A percentile compares a stretch with the other conserved stretches of the same genome.
Evolutionary conservation across 305 asterid species (phyloP).

Genomic region (Plantago coronopus): DNA sequence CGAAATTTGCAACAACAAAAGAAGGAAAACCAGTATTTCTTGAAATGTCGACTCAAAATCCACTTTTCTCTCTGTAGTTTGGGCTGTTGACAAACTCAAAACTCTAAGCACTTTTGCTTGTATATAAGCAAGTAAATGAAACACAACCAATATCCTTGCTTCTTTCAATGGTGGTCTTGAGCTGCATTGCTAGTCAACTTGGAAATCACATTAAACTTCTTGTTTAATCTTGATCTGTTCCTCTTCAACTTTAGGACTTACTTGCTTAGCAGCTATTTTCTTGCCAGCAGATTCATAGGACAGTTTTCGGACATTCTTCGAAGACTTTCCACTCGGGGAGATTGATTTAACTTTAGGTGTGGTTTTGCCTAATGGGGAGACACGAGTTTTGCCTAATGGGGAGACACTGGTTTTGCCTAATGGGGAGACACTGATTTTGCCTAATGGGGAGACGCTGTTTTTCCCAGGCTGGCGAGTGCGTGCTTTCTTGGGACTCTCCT

Average conservation of each 20-base stretch:
- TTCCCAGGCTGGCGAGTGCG: constrained; percentile 28
- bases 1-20: constrained; percentile 25
- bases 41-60: constrained; percentile 12
- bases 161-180: not conserved
- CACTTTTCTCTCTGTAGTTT: not conserved
- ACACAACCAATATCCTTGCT: not conserved
- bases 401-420: constrained; percentile 30
- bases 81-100: constrained; percentile 11
- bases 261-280: constrained; percentile 36
- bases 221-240: constrained; percentile 24
- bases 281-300: constrained; percentile 39
- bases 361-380: constrained; percentile 33
- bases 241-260: constrained; percentile 36
- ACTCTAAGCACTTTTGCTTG: not conserved
- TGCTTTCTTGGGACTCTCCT: constrained; percentile 49
- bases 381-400: constrained; percentile 20
- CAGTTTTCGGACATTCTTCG: constrained; percentile 42
- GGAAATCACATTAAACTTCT: constrained; percentile 17
- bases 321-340: constrained; percentile 51
- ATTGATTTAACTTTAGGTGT: constrained; percentile 34
- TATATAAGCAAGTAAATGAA: constrained; percentile 10
- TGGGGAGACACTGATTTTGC: constrained; percentile 37
- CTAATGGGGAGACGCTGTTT: constrained; percentile 32
- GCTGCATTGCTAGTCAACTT: constrained; percentile 12
- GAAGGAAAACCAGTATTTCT: constrained; percentile 15